Conservation (phyloP, 2,329 filamentous ascomycete species). For the Calycina marina region DNA sequence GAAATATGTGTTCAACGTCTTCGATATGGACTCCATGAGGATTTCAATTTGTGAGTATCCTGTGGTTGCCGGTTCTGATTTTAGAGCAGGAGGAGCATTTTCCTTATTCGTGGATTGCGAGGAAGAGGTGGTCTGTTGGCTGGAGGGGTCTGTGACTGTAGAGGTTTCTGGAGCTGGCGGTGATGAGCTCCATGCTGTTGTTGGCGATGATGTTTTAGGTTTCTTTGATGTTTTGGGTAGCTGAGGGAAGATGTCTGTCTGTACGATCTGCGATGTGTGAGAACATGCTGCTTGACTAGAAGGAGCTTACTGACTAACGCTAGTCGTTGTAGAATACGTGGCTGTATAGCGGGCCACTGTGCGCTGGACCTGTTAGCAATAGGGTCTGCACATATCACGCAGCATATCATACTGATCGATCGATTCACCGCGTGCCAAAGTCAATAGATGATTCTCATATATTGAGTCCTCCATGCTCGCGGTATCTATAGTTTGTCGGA, state of each 20-base stretch:
- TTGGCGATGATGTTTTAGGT: slow-evolving; percentile 29
- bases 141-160: slow-evolving; percentile 16
- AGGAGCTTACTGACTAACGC: slow-evolving; percentile 16
- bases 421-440: slow-evolving; percentile 34
- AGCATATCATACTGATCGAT: slow-evolving; percentile 38
- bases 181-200: slow-evolving; percentile 44
- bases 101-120: slow-evolving; percentile 51
- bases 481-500: too few species aligned
- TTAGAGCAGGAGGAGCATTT: slow-evolving; percentile 37
- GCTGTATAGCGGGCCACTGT: slow-evolving; percentile 26
- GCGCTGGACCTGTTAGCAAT: slow-evolving; percentile 20
- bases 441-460: slow-evolving; percentile 15
- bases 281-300: too few species aligned
- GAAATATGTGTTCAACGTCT: slow-evolving; percentile 53
- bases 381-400: too few species aligned
- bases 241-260: slow-evolving; percentile 47
- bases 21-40: slow-evolving; percentile 45
- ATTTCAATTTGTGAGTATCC: slow-evolving; percentile 50
- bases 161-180: slow-evolving; percentile 33
- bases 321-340: slow-evolving; percentile 25
- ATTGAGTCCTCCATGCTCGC: not conserved
- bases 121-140: slow-evolving; percentile 8
- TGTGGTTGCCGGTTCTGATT: slow-evolving; percentile 24
- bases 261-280: slow-evolving; percentile 31
- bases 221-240: not conserved